Percentiles rank a stretch among this genome's conserved stretches.
These are phyloP conservation scores for Nectriaceae sp. DNA, from an alignment of 2,329 filamentous ascomycete genomes.

Conservation along the genomic window DNA sequence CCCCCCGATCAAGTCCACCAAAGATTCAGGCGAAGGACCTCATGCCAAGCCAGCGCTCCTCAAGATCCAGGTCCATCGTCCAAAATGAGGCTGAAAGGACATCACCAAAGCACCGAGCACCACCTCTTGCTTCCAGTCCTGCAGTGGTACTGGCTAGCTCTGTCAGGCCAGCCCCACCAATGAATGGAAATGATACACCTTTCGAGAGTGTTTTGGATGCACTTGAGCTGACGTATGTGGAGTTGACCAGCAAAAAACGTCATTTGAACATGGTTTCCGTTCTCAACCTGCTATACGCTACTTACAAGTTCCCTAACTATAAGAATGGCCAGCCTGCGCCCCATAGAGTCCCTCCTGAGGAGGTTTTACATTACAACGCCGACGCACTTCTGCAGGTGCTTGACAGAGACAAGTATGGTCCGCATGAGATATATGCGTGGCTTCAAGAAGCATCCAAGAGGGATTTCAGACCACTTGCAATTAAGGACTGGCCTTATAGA, in stretches of 20 bases:
- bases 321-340: slow-evolving; percentile 31
- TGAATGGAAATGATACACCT: slow-evolving; percentile 15
- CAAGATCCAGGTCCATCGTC: slow-evolving; percentile 18
- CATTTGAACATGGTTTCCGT: not conserved
- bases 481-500: slow-evolving; percentile 33
- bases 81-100: slow-evolving; percentile 4
- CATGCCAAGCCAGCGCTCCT: slow-evolving; percentile 12
- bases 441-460: slow-evolving; percentile 32
- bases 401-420: slow-evolving; percentile 35
- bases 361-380: slow-evolving; percentile 49
- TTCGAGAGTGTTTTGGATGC: slow-evolving; percentile 32
- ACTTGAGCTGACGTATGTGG: slow-evolving; percentile 23
- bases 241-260: not conserved
- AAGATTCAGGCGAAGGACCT: slow-evolving; percentile 12
- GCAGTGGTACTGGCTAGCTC: slow-evolving; percentile 1
- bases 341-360: slow-evolving; percentile 44
- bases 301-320: slow-evolving; percentile 5
- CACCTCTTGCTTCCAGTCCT: slow-evolving; percentile 6
- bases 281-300: not conserved
- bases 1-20: slow-evolving; percentile 13
- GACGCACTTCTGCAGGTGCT: slow-evolving; percentile 39
- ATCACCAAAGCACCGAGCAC: not conserved
- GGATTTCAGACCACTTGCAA: slow-evolving; percentile 30
- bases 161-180: slow-evolving; percentile 2
- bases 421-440: slow-evolving; percentile 35